Base-by-base conservation (phyloP, 2,329 filamentous ascomycete species). In the Trichoderma arundinaceum region DNA sequence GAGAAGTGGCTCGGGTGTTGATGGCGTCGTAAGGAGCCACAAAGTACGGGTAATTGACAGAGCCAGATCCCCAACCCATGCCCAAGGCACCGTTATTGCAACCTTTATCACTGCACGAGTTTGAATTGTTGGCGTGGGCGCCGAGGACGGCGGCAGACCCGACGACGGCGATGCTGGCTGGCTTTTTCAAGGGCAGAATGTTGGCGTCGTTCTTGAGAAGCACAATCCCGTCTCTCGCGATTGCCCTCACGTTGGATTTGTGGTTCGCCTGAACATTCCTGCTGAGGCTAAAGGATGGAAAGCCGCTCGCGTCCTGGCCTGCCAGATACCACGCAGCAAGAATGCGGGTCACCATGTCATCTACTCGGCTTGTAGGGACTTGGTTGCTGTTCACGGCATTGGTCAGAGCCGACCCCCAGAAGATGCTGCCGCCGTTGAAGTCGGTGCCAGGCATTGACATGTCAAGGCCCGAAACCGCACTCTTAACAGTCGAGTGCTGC, bases 381-480 rank as follows among this genome's bases (percentile, higher is more conserved):
- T 84, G 81, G 38, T 86, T 86, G 69, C 82, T 85, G 69, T 84
- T 79, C 68, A 90, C 79, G 32, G 86, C 86, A 54, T 72, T 78
- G 61, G 78, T 77, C 5, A 60, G 15, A 89, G 81, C 67, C 79
- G 79, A 75, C 0, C 86, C 86, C 86, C 86, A 88, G 43, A 84
- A 79, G 3, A 86, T 74, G 48, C 79, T 82, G 38, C 77, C 77
- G 52, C 82, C 80, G 74, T 85, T 86, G 72, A 76, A 86, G 71
- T 85, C 80, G 60, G 80, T 87, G 66, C 92, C 92, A 0, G 90
- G 90, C 90, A 94, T 94, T 2, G 88, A 60, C 66, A 67, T 67
- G 15, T 67, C 66, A 1, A 67, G 66, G 28, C 66, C 66, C 4
- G 66, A 22, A 38, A 17, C 13, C 4, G 66, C 66, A 35, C 61